phyloP scores from a whole-genome alignment of 208 protist genomes.

The Wallacemonas sp. region DNA sequence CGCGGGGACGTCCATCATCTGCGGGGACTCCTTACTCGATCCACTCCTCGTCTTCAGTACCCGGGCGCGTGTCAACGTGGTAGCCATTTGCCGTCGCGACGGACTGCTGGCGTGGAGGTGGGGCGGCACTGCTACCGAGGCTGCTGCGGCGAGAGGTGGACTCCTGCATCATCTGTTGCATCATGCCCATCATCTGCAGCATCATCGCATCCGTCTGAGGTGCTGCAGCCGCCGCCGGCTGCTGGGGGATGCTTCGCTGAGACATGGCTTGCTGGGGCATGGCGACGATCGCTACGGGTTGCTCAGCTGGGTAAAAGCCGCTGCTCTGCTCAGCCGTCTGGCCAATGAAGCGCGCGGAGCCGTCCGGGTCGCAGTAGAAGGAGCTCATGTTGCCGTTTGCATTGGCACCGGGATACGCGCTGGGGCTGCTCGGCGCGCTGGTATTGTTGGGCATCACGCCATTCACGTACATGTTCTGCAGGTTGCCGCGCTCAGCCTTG shows the following conservation, averaged over 20 bases:
- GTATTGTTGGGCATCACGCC: too few species aligned
- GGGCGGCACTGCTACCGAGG: constrained; percentile 2
- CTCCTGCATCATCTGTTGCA: constrained; percentile 34
- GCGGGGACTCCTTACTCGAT: constrained; percentile 1
- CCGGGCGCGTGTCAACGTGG: background rate
- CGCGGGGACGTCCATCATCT: background rate
- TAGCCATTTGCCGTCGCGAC: background rate
- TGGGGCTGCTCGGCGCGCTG: constrained; percentile 33
- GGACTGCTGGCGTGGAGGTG: background rate
- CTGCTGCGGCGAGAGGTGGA: constrained; percentile 6
- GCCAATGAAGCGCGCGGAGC: background rate
- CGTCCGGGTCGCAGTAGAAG: constrained; percentile 4
- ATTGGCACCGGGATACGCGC: constrained; percentile 7
- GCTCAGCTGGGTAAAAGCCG: background rate
- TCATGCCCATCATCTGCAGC: constrained; percentile 48
- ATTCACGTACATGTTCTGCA: constrained; percentile 51
- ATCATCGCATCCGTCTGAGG: constrained; percentile 16
- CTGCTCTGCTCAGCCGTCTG: background rate
- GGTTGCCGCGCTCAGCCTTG: constrained; percentile 31
- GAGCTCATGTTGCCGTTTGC: constrained; percentile 5
- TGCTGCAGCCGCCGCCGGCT: background rate
- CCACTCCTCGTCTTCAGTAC: constrained; percentile 1
- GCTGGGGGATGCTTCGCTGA: too few species aligned
- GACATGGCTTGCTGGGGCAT: background rate
- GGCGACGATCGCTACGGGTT: background rate